Evolutionary conservation across 768 basidiomycete genomes (phyloP).

Genomic region (Kwoniella heveanensis): DNA sequence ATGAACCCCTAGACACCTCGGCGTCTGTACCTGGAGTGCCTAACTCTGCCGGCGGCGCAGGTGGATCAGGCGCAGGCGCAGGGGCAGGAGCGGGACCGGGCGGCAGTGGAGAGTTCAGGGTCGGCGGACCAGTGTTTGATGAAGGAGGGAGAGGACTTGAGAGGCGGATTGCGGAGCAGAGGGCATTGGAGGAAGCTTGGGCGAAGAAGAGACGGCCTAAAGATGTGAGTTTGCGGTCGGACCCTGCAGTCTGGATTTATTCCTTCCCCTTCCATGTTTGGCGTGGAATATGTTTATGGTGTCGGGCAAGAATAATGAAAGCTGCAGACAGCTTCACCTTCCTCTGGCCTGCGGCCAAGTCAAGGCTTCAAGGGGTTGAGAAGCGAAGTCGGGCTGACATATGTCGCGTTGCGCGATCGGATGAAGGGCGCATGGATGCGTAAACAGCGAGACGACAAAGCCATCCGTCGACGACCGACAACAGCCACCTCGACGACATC

Average conservation of each 20-base stretch:
- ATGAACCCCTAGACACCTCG: conserved; percentile 22
- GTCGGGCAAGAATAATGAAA: no score
- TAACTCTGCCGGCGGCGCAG: not conserved
- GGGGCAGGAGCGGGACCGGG: conserved; percentile 5
- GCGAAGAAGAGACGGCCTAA: conserved; percentile 50
- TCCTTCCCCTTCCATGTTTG: no score
- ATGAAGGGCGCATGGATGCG: conserved; percentile 55
- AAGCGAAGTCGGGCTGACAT: no score
- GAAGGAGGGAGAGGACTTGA: conserved; percentile 12
- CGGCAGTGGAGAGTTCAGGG: conserved; percentile 21
- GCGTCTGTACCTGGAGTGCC: not conserved
- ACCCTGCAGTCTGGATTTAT: no score
- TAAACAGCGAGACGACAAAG: conserved; percentile 50
- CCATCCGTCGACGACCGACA: conserved; percentile 40
- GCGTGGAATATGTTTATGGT: no score
- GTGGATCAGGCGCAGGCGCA: not conserved
- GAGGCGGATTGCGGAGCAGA: conserved; percentile 40
- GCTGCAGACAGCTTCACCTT: no score
- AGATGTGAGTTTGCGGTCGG: conserved; percentile 47
- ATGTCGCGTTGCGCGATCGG: no score
- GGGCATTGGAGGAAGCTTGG: conserved; percentile 47
- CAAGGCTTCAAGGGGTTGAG: no score
- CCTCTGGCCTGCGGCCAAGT: no score
- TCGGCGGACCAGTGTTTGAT: conserved; percentile 39
- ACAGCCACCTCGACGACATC: conserved; percentile 8